Evolutionary conservation across 139 green algal species (phyloP).

Genomic region (Dunaliella primolecta): DNA sequence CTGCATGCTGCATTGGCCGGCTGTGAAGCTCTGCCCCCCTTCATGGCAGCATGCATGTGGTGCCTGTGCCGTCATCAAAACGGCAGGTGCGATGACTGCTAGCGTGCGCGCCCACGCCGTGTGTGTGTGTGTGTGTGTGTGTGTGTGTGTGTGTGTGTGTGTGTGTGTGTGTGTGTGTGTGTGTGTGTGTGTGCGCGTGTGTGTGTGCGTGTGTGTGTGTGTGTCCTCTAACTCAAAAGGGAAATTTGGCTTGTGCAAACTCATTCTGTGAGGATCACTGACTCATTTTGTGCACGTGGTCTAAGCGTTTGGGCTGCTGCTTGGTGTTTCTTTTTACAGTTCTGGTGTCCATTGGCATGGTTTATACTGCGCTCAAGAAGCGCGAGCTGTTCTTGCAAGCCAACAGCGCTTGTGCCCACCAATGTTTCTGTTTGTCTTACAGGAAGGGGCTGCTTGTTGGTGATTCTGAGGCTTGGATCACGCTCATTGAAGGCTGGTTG

Average conservation of each 20-base stretch:
- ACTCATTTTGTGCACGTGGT: no score
- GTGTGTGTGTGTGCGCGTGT: not conserved
- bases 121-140: constrained; percentile 7
- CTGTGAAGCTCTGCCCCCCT: not conserved
- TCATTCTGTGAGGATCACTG: no score
- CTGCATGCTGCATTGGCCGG: not conserved
- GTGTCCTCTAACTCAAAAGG: no score
- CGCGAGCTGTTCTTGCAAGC: no score
- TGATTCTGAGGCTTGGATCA: not conserved
- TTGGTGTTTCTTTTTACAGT: no score
- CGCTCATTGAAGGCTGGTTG: not conserved
- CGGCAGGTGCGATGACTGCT: constrained; percentile 8
- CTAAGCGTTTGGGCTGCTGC: no score
- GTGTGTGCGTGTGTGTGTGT: not conserved
- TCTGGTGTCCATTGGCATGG: no score
- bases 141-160: not conserved
- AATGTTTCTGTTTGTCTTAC: no score
- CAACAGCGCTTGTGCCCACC: no score
- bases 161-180: constrained; percentile 3
- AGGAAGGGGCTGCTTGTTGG: constrained; percentile 9
- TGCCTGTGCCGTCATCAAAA: constrained; percentile 9
- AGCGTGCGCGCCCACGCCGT: no score
- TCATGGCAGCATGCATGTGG: constrained; percentile 2
- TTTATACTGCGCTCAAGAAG: no score
- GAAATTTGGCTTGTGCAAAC: no score